Base-by-base conservation (phyloP, 345 rosid species). In the Citrus unshiu region DNA sequence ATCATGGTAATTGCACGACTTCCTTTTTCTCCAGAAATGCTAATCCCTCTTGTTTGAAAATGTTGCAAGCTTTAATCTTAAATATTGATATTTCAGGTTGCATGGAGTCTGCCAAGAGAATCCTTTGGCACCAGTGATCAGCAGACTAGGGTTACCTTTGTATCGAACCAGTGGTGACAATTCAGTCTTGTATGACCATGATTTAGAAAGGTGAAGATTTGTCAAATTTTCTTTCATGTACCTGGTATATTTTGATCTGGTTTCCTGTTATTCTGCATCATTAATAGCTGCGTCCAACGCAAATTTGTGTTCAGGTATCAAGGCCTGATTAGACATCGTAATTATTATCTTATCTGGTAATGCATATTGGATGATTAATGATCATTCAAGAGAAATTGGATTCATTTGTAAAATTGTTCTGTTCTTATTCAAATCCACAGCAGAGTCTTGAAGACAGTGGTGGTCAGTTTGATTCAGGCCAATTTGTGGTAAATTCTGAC, bases 111-210 rank as follows among this genome's bases (percentile, higher is more conserved):
- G 97, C 77, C 85, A 92, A 78, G 98, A 94, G 83, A 96, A 96
- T 84, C 99, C 99, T 27, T 78, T 96, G 82, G 98, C 98, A 66
- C 90, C 99, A 27, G 79, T 96, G 40, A 92, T 96, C 76, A 87
- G 98, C 64, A 92, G 95, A 81, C 69, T 96, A 67, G 99, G 99
- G 63, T 77, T 96, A 32, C 98, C 98, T 22, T 71, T 96, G 29
- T 96, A 96, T 78, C 95, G 98, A 65, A 96, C 99, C 27, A 91
- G 99, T 14, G 99, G 97, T 72, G 99, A 96, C 82, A 91, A 96
- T 77, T 96, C 98, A 0, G 97, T 96, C 78, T 80, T 94, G 84
- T 96, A 92, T 83, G 99, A 94, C 83, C 99, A 96, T 81, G 99
- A 96, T 80, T 84, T 96, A 43, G 95, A 96, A 86, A 96, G 99